Evolutionary conservation across 495 filamentous ascomycete genomes (phyloP).

Genomic region (Penicillium soppii): DNA sequence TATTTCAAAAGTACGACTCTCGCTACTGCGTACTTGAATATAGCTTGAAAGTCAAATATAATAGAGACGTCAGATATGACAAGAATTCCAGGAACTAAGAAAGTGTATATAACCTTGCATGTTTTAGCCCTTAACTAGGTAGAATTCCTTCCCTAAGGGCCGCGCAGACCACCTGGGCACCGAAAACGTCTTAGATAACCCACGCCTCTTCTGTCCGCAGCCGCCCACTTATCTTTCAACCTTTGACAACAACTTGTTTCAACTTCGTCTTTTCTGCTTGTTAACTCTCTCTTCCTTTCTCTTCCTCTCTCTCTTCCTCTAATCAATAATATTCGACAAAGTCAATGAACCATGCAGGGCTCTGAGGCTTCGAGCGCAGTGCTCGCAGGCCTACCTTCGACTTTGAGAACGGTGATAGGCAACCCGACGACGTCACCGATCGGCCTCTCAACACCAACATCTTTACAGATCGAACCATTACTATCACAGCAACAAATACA

Average conservation of each 20-base stretch:
- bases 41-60: not conserved
- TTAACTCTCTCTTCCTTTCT: not conserved
- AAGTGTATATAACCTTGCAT: constrained; percentile 1
- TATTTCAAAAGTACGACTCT: constrained; percentile 10
- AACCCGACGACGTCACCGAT: constrained; percentile 35
- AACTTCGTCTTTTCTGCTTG: not conserved
- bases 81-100: not conserved
- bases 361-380: constrained; percentile 44
- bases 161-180: not conserved
- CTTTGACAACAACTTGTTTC: constrained; percentile 3
- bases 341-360: constrained; percentile 50
- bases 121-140: too few species aligned
- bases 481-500: constrained; percentile 29
- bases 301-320: constrained; percentile 3
- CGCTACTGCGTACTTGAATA: not conserved
- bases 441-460: constrained; percentile 15
- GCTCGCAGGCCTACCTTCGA: constrained; percentile 40
- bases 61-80: not conserved
- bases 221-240: constrained; percentile 12
- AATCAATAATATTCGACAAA: constrained; percentile 5
- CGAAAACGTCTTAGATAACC: constrained; percentile 37
- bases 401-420: constrained; percentile 33
- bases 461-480: constrained; percentile 12
- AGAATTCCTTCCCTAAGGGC: too few species aligned
- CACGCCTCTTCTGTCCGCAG: constrained; percentile 11